A percentile compares a stretch with the other conserved stretches of the same genome.
Conservation (phyloP, 73 alveolate genomes). For the Effrenium voratum region DNA sequence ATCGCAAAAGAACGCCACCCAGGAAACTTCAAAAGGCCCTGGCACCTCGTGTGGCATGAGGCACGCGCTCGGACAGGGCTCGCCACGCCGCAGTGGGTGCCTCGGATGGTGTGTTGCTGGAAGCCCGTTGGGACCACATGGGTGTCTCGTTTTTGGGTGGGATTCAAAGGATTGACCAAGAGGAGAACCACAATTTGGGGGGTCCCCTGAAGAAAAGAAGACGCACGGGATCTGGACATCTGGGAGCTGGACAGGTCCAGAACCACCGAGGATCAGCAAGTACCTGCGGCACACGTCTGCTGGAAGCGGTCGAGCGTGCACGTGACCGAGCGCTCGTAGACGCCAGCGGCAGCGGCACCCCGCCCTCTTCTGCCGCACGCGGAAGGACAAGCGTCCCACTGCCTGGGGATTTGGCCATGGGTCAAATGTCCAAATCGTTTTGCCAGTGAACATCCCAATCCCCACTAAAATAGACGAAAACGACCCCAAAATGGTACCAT, state of each 20-base stretch:
- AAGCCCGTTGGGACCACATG: no score
- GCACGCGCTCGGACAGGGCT: conserved; percentile 61
- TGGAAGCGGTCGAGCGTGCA: background rate
- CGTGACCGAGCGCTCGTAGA: background rate
- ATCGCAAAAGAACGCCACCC: no score
- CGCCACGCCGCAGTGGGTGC: conserved; percentile 91
- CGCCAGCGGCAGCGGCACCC: conserved; percentile 37
- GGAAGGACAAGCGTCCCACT: conserved; percentile 69
- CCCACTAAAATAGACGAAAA: no score
- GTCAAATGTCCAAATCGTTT: no score
- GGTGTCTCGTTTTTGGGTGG: no score
- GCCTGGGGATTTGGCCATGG: no score
- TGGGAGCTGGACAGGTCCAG: conserved; percentile 17
- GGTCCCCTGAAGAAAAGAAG: background rate
- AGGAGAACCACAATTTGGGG: no score
- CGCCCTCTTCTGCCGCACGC: conserved; percentile 68
- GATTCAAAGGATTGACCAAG: no score
- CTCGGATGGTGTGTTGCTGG: no score
- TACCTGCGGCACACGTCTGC: conserved; percentile 12
- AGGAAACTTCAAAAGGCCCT: background rate
- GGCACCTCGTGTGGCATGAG: background rate
- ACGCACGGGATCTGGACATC: background rate
- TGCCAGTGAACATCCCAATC: no score
- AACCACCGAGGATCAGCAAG: conserved; percentile 69
- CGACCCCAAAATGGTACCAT: no score